A percentile compares a stretch with the other conserved stretches of the same genome.
These are phyloP conservation scores for Phaseolus coccineus DNA, from an alignment of 331 rosid genomes.

Conservation along the genomic window DNA sequence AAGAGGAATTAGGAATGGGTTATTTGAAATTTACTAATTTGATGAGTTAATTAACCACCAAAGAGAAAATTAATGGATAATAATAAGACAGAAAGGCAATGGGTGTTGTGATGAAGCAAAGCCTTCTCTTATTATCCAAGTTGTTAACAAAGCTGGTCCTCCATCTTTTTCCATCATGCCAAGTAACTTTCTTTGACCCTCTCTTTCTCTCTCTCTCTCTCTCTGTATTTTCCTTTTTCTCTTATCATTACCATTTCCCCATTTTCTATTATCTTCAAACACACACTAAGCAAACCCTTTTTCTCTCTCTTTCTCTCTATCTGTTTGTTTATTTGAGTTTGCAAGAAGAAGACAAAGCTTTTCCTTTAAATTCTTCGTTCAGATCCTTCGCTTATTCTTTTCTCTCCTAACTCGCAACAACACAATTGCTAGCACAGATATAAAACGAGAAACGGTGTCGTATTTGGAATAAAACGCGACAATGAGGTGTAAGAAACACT, in stretches of 20 bases:
- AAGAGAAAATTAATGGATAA: slow-evolving; percentile 19
- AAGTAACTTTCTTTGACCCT: slow-evolving; percentile 34
- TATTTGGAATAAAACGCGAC: neutral
- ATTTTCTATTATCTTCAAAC: neutral
- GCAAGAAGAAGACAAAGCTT: slow-evolving; percentile 46
- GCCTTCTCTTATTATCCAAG: neutral
- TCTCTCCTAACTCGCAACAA: neutral
- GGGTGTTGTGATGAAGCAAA: slow-evolving; percentile 35
- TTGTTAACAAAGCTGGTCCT: slow-evolving; percentile 27
- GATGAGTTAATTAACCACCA: neutral
- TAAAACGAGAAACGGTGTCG: slow-evolving; percentile 39
- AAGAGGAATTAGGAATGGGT: no score
- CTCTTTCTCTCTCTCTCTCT: neutral
- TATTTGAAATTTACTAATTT: neutral
- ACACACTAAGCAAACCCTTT: slow-evolving; percentile 24
- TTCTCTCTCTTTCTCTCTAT: slow-evolving; percentile 10
- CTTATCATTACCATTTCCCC: neutral
- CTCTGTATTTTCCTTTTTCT: neutral
- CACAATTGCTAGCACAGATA: neutral
- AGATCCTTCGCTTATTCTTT: slow-evolving; percentile 1
- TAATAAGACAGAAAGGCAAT: neutral
- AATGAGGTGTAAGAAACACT: slow-evolving; percentile 89
- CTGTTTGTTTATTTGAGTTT: neutral
- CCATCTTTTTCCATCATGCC: slow-evolving; percentile 29
- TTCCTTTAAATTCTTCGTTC: slow-evolving; percentile 47